Evolutionary conservation across 2,329 filamentous ascomycete genomes (phyloP), one percentile per base, ranked within the genome.

Genomic region (Penicillium corylophilum): DNA sequence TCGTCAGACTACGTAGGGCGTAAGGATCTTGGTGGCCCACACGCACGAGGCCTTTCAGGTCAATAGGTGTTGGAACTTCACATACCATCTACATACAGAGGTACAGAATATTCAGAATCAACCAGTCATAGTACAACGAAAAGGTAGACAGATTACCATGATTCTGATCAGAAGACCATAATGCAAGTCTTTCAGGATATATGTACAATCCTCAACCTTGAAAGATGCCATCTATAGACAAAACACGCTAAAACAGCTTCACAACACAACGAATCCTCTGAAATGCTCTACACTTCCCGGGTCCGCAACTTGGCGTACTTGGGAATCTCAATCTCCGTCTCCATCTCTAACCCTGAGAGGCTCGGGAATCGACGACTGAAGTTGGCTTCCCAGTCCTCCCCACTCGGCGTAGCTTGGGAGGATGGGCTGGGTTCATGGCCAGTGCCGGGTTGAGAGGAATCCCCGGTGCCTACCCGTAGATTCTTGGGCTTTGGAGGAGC

Each of bases 281-380:
- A 38, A 33, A 47, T 33, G 46, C 31, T 46, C 57, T 70, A 75
- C 52, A 77, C 69, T 61, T 77, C 74, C 55, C 71, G 72, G 10
- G 72, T 76, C 51, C 73, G 65, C 47, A 76, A 51, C 52, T 66
- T 65, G 23, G 68, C 59, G 38, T 69, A 57, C 46, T 70, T 72
- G 42, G 67, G 68, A 43, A 71, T 57, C 53, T 74, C 73, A 44
- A 79, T 78, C 60, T 82, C 87, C 54, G 85, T 83, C 74, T 94
- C 89, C n/a, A 93, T 89, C 75, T 96, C 92, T 61, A 96, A 82
- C 9, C 90, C 83, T 50, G 85, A 86, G 52, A 97, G 75, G 67
- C 88, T 95, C 1, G 93, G 93, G 71, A 91, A 96, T 52, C 90
- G 80, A 72, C 91, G 91, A 54, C 86, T 87, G 69, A 97, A 96